Evolutionary conservation across 164 flowering plant species (phyloP), one percentile per base, ranked within the genome.

Genomic region (Magnolia changhungtana): DNA sequence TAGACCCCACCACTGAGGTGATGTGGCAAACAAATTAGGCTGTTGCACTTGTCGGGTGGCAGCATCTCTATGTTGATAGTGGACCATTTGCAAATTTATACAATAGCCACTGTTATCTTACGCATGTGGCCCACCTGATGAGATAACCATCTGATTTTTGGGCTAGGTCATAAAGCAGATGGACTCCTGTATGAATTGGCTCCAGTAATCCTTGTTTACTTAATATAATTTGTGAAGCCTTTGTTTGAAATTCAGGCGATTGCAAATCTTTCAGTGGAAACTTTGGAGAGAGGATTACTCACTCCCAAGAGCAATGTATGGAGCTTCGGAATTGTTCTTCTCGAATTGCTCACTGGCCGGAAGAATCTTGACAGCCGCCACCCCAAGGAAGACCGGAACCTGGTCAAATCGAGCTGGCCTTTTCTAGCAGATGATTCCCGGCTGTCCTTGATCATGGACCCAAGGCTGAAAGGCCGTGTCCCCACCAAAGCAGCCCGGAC

Each of bases 261-360:
- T 50, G 91, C 90, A 69, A 92, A 88, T 78, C 89, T 92, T 58
- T 92, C 99, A 1, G 89, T 87, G 71, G 99, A 96, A 86, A 94
- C 98, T 19, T 58, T 88, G 24, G 99, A 94, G 82, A 87, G 85
- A 79, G 99, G 98, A 78, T 52, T 90, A 75, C 88, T 96, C 23
- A 94, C 99, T 3, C 98, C 99, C 19, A 96, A 94, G 84, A 96
- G 97, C 87, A 94, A 96, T 65, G 99, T 94, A 1, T 96, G 92
- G 91, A 89, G 98, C 76, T 96, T 91, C 71, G 99, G 98, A 7
- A 84, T 94, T 50, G 89, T 94, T 73, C 94, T 96, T 73, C 93
- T 96, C 20, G 99, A 96, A 75, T 73, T 96, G 51, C 91, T 96
- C 0, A 96, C 99, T 7, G 99, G 99, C 50, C 80, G 95, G 75